Evolutionary conservation across 2,329 filamentous ascomycete genomes (phyloP).

Genomic region (Zelopaecilomyces penicillatus): DNA sequence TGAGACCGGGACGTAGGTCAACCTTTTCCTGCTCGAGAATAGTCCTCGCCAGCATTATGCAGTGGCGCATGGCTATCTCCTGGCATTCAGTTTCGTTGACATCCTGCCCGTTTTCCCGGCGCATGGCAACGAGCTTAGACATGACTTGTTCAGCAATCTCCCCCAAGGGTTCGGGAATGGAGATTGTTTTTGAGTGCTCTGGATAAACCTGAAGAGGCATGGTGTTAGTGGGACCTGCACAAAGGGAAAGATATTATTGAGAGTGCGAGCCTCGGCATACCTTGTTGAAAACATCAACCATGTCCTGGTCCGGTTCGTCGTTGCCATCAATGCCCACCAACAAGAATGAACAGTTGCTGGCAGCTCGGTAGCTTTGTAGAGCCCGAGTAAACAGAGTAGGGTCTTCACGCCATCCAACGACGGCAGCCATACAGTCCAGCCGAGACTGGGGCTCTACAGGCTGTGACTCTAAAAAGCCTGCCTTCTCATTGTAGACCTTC

Average conservation of each 20-base stretch:
- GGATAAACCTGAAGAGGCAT: slow-evolving; percentile 13
- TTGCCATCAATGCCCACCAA: slow-evolving; percentile 18
- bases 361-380: slow-evolving; percentile 15
- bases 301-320: slow-evolving; percentile 14
- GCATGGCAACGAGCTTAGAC: slow-evolving; percentile 9
- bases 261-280: slow-evolving; percentile 3
- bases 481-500: slow-evolving; percentile 10
- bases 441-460: slow-evolving; percentile 2
- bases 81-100: slow-evolving; percentile 12
- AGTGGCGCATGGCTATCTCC: slow-evolving; percentile 13
- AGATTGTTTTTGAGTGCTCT: slow-evolving; percentile 10
- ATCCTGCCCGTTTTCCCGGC: slow-evolving; percentile 6
- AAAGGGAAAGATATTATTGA: neutral
- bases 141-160: slow-evolving; percentile 13
- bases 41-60: slow-evolving; percentile 13
- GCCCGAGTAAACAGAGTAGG: slow-evolving; percentile 14
- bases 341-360: slow-evolving; percentile 12
- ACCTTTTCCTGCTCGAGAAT: slow-evolving; percentile 13
- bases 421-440: slow-evolving; percentile 15
- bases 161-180: slow-evolving; percentile 15
- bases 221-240: neutral
- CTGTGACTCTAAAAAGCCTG: slow-evolving; percentile 7
- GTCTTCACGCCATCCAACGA: slow-evolving; percentile 18
- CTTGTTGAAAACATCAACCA: slow-evolving; percentile 16
- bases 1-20: slow-evolving; percentile 7